These are phyloP conservation scores for Candida fluviatilis DNA, from an alignment of 805 yeast genomes.

Conservation along the genomic window DNA sequence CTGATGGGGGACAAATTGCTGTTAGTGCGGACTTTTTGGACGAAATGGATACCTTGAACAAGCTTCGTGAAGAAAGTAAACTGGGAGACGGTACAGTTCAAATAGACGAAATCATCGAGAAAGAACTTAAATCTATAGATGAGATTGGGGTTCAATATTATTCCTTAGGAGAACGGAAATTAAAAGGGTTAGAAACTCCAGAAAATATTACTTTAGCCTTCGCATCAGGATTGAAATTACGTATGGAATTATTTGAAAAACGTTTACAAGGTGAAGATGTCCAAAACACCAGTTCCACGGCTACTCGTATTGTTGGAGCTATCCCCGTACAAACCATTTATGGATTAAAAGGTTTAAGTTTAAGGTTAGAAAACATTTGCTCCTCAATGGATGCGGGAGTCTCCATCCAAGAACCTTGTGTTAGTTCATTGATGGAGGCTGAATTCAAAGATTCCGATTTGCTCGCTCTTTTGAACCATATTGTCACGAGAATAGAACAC, in stretches of 20 bases:
- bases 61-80: slow-evolving; percentile 40
- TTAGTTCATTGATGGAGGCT: slow-evolving; percentile 15
- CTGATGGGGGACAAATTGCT: slow-evolving; percentile 97
- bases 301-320: slow-evolving; percentile 35
- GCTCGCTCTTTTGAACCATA: slow-evolving; percentile 55
- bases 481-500: slow-evolving; percentile 67
- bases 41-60: slow-evolving; percentile 60
- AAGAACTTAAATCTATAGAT: slow-evolving; percentile 60
- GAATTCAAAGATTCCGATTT: slow-evolving; percentile 37
- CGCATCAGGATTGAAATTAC: slow-evolving; percentile 58
- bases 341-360: slow-evolving; percentile 50
- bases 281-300: slow-evolving; percentile 15
- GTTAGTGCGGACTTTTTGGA: slow-evolving; percentile 76
- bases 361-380: slow-evolving; percentile 56
- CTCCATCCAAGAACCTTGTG: slow-evolving; percentile 22
- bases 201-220: slow-evolving; percentile 78
- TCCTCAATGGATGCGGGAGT: slow-evolving; percentile 46
- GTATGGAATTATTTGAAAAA: slow-evolving; percentile 46
- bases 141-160: slow-evolving; percentile 65
- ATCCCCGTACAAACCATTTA: slow-evolving; percentile 43
- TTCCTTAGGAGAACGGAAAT: slow-evolving; percentile 78
- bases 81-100: slow-evolving; percentile 35
- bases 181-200: slow-evolving; percentile 93
- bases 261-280: slow-evolving; percentile 15
- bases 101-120: slow-evolving; percentile 56